Base-by-base conservation (phyloP, 2,329 filamentous ascomycete genomes). In the Neodidymelliopsis sp. region DNA sequence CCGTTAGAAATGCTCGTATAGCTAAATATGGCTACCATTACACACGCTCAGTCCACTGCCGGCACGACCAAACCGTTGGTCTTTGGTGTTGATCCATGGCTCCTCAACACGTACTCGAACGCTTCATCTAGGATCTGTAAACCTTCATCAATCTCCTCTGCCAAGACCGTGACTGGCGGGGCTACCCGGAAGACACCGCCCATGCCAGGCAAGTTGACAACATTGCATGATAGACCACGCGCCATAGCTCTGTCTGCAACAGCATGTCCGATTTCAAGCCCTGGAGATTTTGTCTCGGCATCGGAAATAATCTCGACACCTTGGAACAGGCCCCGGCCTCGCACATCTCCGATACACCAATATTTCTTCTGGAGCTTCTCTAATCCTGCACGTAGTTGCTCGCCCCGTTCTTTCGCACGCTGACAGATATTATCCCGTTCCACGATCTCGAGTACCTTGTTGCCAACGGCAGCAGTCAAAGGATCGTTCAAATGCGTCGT, bases 111-210 rank as follows among this genome's bases (percentile, higher is more conserved):
- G n/a, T 30, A 25, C 11, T 54, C 31, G 28, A 53, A 52, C 28
- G 82, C 81, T 59, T 80, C 71, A 58, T 87, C 84, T 51, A 87
- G 72, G 34, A 87, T 80, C 2, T 48, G 57, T 48, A 87, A 58
- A 0, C 82, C 84, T 28, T 77, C 70, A 13, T 79, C 74, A n/a
- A 70, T 44, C 19, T 70, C 53, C 31, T 69, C 57, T 25, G 63
- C 59, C 0, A 78, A 78, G 39, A 62, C 37, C 10, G 37, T 40
- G 4, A 40, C 31, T 3, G 37, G 37, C 18, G 37, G 37, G 7
- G 37, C 37, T 30, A 43, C 31, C 9, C 65, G 31, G 31, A 68
- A 70, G 0, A 66, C 60, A n/a, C 62, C 63, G 4, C 64, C 57
- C 42, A 67, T 59, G 9, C 56, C 59, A 4, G 63, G 57, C 23